Percentiles rank a stretch among this genome's conserved stretches.
These are phyloP conservation scores for Fusarium sp. DNA, from an alignment of 2,329 filamentous ascomycete genomes.

Conservation along the genomic window DNA sequence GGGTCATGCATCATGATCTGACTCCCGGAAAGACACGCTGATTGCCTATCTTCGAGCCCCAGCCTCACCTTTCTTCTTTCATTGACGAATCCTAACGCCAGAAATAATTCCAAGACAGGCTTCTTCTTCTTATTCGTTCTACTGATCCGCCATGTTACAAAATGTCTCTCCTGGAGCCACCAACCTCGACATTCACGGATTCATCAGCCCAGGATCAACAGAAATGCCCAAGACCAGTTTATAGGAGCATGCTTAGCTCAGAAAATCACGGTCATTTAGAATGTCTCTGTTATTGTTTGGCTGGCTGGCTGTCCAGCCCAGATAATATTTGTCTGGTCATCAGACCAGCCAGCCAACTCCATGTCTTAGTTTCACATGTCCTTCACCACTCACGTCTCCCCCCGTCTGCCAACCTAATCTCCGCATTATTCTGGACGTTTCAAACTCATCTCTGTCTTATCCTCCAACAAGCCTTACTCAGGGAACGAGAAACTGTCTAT, in stretches of 20 bases:
- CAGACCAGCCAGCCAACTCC: background rate
- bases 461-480: background rate
- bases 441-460: background rate
- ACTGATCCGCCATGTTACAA: background rate
- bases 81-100: background rate
- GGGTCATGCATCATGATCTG: background rate
- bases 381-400: background rate
- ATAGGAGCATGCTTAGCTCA: background rate
- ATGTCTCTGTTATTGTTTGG: background rate
- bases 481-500: background rate
- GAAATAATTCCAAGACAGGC: background rate
- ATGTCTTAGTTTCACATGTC: background rate
- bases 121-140: background rate
- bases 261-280: background rate
- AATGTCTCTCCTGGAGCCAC: background rate
- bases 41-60: background rate
- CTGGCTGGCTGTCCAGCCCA: background rate
- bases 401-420: background rate
- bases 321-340: background rate
- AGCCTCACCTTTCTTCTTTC: background rate
- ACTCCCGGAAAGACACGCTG: background rate
- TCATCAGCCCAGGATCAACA: background rate
- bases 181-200: background rate
- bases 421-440: background rate
- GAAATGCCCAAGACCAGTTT: background rate